Conservation (phyloP, 1,139 yeast genomes). For the Hyphopichia khmerensis region DNA sequence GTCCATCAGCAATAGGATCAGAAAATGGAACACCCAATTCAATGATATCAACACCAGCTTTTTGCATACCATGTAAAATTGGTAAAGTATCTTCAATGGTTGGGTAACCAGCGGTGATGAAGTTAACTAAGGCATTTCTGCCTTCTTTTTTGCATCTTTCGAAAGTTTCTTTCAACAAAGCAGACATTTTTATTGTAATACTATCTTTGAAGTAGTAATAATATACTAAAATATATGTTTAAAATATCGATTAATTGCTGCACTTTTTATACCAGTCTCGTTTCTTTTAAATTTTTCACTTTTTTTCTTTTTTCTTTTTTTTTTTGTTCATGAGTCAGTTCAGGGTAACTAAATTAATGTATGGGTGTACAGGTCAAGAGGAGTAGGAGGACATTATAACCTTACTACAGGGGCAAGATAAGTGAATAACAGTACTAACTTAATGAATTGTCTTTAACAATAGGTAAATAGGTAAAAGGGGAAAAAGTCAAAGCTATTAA, state of each 20-base stretch:
- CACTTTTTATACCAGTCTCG: neutral
- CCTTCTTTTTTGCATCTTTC: slow-evolving; percentile 68
- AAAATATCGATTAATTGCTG: neutral
- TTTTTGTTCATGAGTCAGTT: slow-evolving; percentile 16
- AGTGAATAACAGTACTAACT: too few relatives aligned
- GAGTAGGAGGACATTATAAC: too few relatives aligned
- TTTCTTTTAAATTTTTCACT: neutral
- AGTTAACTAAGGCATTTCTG: slow-evolving; percentile 87
- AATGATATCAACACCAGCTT: slow-evolving; percentile 92
- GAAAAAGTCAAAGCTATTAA: too few relatives aligned
- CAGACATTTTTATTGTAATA: slow-evolving; percentile 50
- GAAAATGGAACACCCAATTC: slow-evolving; percentile 96
- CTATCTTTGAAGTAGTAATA: neutral
- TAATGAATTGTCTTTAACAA: too few relatives aligned
- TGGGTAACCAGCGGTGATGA: slow-evolving; percentile 94
- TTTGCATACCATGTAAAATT: slow-evolving; percentile 81
- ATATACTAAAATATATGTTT: neutral
- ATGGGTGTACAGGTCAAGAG: neutral
- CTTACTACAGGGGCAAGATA: too few relatives aligned
- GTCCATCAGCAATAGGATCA: slow-evolving; percentile 99
- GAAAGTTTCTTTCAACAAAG: slow-evolving; percentile 67
- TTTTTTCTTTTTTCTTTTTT: neutral
- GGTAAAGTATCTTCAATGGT: slow-evolving; percentile 84
- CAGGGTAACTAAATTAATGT: slow-evolving; percentile 15
- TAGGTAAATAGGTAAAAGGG: too few relatives aligned